These are phyloP conservation scores for Chrysanthemum seticuspe DNA, from an alignment of 129 eudicot genomes.

Conservation along the genomic window DNA sequence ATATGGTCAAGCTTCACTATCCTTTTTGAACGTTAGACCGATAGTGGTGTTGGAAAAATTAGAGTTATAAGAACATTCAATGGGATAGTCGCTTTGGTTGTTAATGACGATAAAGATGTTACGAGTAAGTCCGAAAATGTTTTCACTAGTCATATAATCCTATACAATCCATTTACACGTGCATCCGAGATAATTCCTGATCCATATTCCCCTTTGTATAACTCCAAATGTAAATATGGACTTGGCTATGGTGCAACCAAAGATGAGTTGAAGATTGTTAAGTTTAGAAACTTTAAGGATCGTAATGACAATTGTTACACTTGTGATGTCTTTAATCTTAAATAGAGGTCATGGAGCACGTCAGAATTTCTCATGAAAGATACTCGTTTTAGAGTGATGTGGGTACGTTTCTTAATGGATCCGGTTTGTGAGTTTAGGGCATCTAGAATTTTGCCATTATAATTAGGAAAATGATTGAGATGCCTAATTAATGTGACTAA, in stretches of 20 bases:
- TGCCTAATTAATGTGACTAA: too few species aligned
- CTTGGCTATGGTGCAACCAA: conserved; percentile 10
- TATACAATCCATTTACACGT: conserved; percentile 6
- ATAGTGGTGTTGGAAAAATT: not conserved
- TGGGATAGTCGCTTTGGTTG: conserved; percentile 1
- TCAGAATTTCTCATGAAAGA: not conserved
- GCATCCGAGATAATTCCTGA: not conserved
- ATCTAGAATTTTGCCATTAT: too few species aligned
- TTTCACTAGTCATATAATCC: not conserved
- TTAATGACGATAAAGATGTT: not conserved
- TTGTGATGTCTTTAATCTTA: not conserved
- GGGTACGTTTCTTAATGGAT: not conserved
- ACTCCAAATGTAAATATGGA: not conserved
- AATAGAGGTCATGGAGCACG: not conserved
- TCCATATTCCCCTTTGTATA: not conserved
- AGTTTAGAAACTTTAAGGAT: not conserved
- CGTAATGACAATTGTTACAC: not conserved
- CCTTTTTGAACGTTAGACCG: not conserved
- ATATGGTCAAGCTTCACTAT: not conserved
- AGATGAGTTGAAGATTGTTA: conserved; percentile 1
- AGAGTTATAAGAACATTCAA: not conserved
- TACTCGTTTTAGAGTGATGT: not conserved
- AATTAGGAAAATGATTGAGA: too few species aligned
- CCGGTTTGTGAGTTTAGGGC: too few species aligned
- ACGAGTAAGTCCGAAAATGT: not conserved